Base-by-base conservation (phyloP, 2,329 filamentous ascomycete species). In the Exophiala sp. region DNA sequence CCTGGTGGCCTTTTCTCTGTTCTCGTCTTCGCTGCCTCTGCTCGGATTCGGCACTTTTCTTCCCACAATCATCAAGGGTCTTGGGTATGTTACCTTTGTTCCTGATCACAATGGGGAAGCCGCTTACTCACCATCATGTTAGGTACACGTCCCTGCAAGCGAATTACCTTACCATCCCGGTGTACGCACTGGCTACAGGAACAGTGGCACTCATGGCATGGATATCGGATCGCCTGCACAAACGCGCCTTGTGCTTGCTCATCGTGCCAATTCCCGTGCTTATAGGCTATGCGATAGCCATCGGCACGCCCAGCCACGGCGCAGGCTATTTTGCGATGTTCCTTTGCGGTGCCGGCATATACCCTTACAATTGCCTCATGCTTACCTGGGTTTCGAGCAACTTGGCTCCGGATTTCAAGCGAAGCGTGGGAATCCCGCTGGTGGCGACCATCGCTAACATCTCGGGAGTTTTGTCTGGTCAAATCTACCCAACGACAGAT, bases 101-200 rank as follows among this genome's bases (percentile, higher is more conserved):
- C 36, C 9, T 14, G 14, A 14, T 39, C n/a, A n/a, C n/a, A 18
- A 8, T 3, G n/a, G 14, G 8, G 10, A 14, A 21, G 18, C 8
- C 16, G 18, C 41, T 32, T 5, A 43, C 41, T 7, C 21, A 12
- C 29, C 43, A 6, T 24, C 4, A 16, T 14, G 8, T 12, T 34
- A 52, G 50, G 6, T 52, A 46, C 43, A 47, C 50, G 16, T 39
- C 42, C 5, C 16, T 52, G 18, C 41, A 52, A 47, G 50, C 43
- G 29, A 78, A 83, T 52, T 75, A 78, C 36, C 68, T 82, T 33
- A 82, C 78, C 4, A 77, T 83, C 1, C 79, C 80, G 0, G 78
- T 82, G n/a, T 82, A 79, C 36, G 62, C 62, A 64, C 57, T 64
- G 5, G 65, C 71, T 50, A 71, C 71, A 48, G 65, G 63, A 32